Evolutionary conservation across 129 eudicot genomes (phyloP), one percentile per base, ranked within the genome.

Genomic region (carrot (Daucus carota)): DNA sequence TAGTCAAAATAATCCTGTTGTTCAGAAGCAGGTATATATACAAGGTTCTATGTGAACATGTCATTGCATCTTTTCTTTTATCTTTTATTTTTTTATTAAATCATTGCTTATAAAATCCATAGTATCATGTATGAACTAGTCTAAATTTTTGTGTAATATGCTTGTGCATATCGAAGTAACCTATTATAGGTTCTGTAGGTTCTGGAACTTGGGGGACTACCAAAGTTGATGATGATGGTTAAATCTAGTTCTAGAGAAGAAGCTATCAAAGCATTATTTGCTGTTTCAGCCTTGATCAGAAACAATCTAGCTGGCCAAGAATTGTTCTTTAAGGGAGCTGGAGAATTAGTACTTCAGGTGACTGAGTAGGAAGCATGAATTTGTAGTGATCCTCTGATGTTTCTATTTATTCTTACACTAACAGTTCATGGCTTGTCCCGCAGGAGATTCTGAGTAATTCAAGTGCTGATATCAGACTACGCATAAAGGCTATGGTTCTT

Each of bases 271-370:
- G 97, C 98, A 80, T 75, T 93, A 44, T 86, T 84, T 87, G 97
- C 98, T 43, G 83, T 90, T 86, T 93, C 98, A 70, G 87, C 98
- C 20, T 45, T 93, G 80, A 86, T 89, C 59, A 93, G 98, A 73
- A 89, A 89, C 83, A 90, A 90, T 80, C 78, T 72, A 22, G 57
- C 78, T 77, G 98, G 92, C 72, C 88, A 90, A 74, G 60, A 86
- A 73, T 41, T 89, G 75, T 93, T 93, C 79, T 83, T 78, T 70
- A 77, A 79, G 41, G 90, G 82, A 74, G 88, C 90, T 74, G 98
- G 98, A 83, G 92, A 71, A 16, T 14, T 77, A 80, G 80, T 90
- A 89, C 87, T 93, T 78, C 92, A 93, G 95, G 98, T 90, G 81
- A 82, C 79, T 52, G 50, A 77, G 33, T 50, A 57, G 65, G 65